Conservation (phyloP, 306 rosid genomes). For the Gastrolobium villosum region DNA sequence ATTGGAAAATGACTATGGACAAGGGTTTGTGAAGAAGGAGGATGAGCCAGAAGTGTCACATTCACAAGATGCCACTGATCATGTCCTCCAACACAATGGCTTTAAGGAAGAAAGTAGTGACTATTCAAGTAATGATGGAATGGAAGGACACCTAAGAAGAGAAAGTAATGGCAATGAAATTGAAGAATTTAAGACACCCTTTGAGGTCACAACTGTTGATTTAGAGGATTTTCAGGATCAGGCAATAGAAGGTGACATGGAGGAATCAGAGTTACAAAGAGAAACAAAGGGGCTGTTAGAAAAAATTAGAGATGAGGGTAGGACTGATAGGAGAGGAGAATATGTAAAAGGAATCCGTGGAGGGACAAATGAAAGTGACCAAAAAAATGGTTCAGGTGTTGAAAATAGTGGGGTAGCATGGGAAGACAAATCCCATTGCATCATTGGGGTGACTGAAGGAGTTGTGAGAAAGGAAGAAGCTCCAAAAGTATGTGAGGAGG, state of each 20-base stretch:
- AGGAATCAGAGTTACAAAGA: conserved; percentile 53
- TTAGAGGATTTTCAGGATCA: conserved; percentile 49
- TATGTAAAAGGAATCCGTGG: conserved; percentile 9
- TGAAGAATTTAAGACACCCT: conserved; percentile 38
- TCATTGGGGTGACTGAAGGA: not conserved
- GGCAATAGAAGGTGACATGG: conserved; percentile 47
- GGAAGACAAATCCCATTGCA: conserved; percentile 2
- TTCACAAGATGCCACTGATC: not conserved
- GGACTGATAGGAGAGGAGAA: conserved; percentile 38
- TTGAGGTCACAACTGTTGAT: conserved; percentile 44
- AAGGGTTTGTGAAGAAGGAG: conserved; percentile 27
- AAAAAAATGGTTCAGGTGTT: conserved; percentile 1
- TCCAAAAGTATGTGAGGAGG: conserved; percentile 6
- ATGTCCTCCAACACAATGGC: conserved; percentile 11
- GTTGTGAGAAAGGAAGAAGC: conserved; percentile 16
- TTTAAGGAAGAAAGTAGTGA: conserved; percentile 29
- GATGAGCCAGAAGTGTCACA: not conserved
- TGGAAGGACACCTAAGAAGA: conserved; percentile 26
- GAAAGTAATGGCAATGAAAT: conserved; percentile 27
- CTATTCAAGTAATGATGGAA: conserved; percentile 2
- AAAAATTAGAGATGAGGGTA: conserved; percentile 66
- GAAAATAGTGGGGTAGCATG: conserved; percentile 18
- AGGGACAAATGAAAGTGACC: conserved; percentile 17
- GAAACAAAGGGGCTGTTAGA: conserved; percentile 61
- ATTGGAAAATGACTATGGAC: not conserved